These are phyloP conservation scores for Edaphochlamys debaryana DNA, from an alignment of 139 green algal species.

Conservation along the genomic window DNA sequence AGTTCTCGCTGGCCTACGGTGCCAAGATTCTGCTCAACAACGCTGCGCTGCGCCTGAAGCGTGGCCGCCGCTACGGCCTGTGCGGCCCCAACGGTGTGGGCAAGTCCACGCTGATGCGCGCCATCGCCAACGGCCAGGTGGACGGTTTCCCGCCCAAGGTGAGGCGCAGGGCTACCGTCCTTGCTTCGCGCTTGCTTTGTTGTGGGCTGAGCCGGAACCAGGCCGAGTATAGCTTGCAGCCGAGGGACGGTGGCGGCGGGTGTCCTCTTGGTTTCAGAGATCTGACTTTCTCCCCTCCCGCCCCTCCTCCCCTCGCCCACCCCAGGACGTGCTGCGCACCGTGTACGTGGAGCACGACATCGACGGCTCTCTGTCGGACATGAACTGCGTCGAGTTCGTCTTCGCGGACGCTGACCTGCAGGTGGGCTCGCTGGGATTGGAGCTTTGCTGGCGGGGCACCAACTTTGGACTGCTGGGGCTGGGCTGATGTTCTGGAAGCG, in stretches of 20 bases:
- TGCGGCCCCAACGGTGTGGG: constrained; percentile 88
- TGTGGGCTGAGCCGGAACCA: no score
- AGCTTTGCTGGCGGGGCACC: no score
- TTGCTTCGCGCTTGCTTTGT: no score
- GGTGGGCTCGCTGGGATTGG: no score
- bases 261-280: no score
- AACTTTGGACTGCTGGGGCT: no score
- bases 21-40: constrained; percentile 94
- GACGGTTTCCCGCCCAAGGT: constrained; percentile 91
- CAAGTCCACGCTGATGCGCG: constrained; percentile 94
- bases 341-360: constrained; percentile 96
- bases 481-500: no score
- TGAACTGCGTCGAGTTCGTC: constrained; percentile 75
- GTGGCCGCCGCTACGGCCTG: constrained; percentile 85
- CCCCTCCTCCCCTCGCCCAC: no score
- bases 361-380: constrained; percentile 73
- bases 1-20: constrained; percentile 92
- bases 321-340: constrained; percentile 83
- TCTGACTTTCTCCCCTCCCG: no score
- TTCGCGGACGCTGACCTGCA: constrained; percentile 66
- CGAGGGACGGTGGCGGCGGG: no score
- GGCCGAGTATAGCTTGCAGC: no score
- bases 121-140: constrained; percentile 90
- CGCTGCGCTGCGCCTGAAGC: constrained; percentile 80
- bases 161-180: no score